phyloP scores from a whole-genome alignment of 129 eudicot genomes.

The Ambrosia trifida region DNA sequence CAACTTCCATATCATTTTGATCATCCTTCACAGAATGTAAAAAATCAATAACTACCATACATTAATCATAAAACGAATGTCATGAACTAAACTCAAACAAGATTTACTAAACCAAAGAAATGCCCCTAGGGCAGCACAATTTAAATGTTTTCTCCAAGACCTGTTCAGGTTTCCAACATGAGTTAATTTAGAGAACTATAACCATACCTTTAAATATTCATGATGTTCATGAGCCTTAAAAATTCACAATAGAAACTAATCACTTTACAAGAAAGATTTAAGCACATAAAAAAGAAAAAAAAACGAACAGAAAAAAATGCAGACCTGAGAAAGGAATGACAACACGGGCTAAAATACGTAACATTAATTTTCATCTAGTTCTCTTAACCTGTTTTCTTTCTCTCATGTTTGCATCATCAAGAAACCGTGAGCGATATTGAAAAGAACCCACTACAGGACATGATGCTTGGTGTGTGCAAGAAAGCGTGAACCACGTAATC shows the following conservation, averaged over 20 bases:
- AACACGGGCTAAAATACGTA: neutral
- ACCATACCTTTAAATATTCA: too few relatives aligned
- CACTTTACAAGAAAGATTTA: slow-evolving; percentile 5
- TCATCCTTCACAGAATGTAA: slow-evolving; percentile 50
- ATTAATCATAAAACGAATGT: neutral
- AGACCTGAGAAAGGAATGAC: neutral
- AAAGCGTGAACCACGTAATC: slow-evolving; percentile 15
- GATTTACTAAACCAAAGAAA: neutral
- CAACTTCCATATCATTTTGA: slow-evolving; percentile 88
- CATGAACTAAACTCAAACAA: neutral
- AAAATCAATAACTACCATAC: slow-evolving; percentile 9
- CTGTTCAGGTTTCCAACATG: too few relatives aligned
- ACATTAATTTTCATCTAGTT: neutral
- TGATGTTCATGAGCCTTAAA: too few relatives aligned
- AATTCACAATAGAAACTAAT: neutral
- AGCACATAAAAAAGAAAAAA: neutral
- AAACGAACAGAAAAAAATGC: neutral
- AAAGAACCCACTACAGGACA: neutral
- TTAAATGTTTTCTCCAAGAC: too few relatives aligned
- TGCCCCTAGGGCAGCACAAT: too few relatives aligned
- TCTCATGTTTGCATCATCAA: neutral
- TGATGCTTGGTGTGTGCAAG: slow-evolving; percentile 1
- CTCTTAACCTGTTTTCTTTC: too few relatives aligned
- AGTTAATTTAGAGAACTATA: too few relatives aligned
- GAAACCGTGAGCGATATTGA: neutral